Conservation (phyloP, 1,284 basidiomycete genomes). For the Apiotrichum domesticum region DNA sequence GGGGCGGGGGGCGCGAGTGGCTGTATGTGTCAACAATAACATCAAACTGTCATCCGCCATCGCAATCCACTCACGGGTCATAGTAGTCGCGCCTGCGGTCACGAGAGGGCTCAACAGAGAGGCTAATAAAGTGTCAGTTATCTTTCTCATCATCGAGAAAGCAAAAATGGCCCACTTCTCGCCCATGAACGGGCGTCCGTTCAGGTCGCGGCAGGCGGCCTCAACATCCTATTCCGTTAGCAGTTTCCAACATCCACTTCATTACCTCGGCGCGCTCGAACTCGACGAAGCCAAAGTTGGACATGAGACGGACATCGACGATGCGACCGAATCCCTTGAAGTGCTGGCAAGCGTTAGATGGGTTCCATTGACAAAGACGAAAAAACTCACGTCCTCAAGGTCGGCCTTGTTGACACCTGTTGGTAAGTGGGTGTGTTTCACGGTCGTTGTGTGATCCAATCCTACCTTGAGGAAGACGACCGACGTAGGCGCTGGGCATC, state of each 20-base stretch:
- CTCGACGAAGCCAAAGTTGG: constrained; percentile 90
- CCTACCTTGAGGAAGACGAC: constrained; percentile 40
- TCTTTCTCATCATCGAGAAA: neutral
- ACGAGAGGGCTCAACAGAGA: constrained; percentile 86
- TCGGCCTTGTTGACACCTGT: constrained; percentile 31
- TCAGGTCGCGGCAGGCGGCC: constrained; percentile 76
- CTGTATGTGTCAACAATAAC: neutral
- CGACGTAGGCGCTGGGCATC: constrained; percentile 41
- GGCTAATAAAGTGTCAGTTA: constrained; percentile 49
- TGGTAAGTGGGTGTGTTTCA: neutral
- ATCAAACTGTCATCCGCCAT: neutral
- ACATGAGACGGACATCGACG: constrained; percentile 88
- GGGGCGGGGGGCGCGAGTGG: constrained; percentile 23
- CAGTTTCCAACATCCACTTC: neutral
- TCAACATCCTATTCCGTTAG: constrained; percentile 67
- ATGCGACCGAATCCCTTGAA: constrained; percentile 81
- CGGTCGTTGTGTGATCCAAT: neutral
- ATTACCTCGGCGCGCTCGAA: constrained; percentile 71
- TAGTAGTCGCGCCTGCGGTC: constrained; percentile 75
- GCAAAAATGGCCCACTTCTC: constrained; percentile 56
- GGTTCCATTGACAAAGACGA: neutral
- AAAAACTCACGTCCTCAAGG: constrained; percentile 33
- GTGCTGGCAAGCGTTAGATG: constrained; percentile 53
- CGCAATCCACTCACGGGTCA: constrained; percentile 53
- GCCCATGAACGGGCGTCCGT: constrained; percentile 82